These are phyloP conservation scores for Cladophialophora yegresii DNA, from an alignment of 2,329 filamentous ascomycete species.

Conservation along the genomic window DNA sequence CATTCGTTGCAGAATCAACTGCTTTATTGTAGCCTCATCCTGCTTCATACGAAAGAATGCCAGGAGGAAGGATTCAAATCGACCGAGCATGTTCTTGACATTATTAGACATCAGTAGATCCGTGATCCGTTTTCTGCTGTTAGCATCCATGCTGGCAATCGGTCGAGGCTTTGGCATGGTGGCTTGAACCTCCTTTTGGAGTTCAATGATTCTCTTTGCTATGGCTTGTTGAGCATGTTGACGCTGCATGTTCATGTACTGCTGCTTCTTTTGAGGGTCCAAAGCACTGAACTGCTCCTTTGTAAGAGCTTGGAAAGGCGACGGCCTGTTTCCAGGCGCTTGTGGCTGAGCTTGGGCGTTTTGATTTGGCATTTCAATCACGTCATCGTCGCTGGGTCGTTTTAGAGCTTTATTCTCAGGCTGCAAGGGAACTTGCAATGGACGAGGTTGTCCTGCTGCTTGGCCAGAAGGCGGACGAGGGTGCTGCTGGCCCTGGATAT, in stretches of 20 bases:
- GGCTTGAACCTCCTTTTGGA: slow-evolving; percentile 45
- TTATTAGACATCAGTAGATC: slow-evolving; percentile 43
- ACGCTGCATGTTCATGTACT: slow-evolving; percentile 39
- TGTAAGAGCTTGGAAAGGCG: slow-evolving; percentile 17
- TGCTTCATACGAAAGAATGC: slow-evolving; percentile 44
- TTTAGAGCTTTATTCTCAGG: slow-evolving; percentile 49
- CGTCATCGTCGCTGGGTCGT: slow-evolving; percentile 50
- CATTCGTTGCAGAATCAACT: slow-evolving; percentile 41
- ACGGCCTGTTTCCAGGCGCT: slow-evolving; percentile 14
- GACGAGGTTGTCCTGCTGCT: slow-evolving; percentile 26
- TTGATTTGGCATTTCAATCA: slow-evolving; percentile 40
- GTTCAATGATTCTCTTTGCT: slow-evolving; percentile 45
- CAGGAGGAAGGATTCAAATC: slow-evolving; percentile 48
- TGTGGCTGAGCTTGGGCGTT: slow-evolving; percentile 20
- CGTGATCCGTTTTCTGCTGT: slow-evolving; percentile 27
- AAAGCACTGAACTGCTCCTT: slow-evolving; percentile 40
- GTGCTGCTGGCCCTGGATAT: slow-evolving; percentile 24
- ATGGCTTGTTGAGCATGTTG: slow-evolving; percentile 38
- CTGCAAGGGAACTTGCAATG: slow-evolving; percentile 26
- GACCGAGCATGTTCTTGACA: slow-evolving; percentile 47
- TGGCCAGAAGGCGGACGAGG: slow-evolving; percentile 22
- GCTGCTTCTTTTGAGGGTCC: slow-evolving; percentile 47
- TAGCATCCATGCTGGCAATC: slow-evolving; percentile 42
- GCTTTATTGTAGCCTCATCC: slow-evolving; percentile 42
- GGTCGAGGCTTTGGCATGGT: slow-evolving; percentile 41